A percentile compares a stretch with the other conserved stretches of the same genome.
Evolutionary conservation across 2,329 filamentous ascomycete species (phyloP).

Genomic region (Xylariaceae sp.): DNA sequence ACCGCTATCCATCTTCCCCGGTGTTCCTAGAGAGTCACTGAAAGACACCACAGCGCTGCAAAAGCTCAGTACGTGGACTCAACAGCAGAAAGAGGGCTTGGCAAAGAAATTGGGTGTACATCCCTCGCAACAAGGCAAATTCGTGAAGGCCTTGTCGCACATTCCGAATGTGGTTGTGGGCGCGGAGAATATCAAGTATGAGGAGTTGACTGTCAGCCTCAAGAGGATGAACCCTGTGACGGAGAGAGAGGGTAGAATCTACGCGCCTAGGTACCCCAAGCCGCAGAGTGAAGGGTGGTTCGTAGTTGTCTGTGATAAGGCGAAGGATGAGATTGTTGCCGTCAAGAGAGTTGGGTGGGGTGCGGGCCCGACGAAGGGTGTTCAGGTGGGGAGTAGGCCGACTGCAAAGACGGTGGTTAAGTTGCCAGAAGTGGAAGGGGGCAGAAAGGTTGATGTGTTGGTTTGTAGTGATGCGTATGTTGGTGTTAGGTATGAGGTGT

Average conservation of each 20-base stretch:
- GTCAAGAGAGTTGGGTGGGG: slow-evolving; percentile 83
- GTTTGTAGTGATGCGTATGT: slow-evolving; percentile 87
- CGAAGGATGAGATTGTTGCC: slow-evolving; percentile 73
- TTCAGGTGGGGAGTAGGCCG: slow-evolving; percentile 44
- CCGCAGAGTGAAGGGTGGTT: slow-evolving; percentile 94
- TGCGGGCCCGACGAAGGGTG: slow-evolving; percentile 23
- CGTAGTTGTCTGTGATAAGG: slow-evolving; percentile 67
- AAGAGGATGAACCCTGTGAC: slow-evolving; percentile 64
- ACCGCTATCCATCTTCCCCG: slow-evolving; percentile 75
- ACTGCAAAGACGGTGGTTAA: slow-evolving; percentile 58
- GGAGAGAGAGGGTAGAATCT: slow-evolving; percentile 71
- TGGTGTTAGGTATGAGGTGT: slow-evolving; percentile 60
- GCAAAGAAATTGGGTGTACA: slow-evolving; percentile 52
- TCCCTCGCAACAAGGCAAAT: slow-evolving; percentile 41
- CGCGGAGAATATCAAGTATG: slow-evolving; percentile 58
- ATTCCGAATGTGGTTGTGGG: slow-evolving; percentile 69
- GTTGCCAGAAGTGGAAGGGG: slow-evolving; percentile 48
- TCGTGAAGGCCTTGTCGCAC: slow-evolving; percentile 58
- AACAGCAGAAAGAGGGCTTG: slow-evolving; percentile 36
- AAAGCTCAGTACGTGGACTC: slow-evolving; percentile 32
- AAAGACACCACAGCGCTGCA: slow-evolving; percentile 38
- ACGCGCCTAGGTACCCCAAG: slow-evolving; percentile 87
- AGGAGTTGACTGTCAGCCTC: slow-evolving; percentile 62
- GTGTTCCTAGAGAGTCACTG: slow-evolving; percentile 52
- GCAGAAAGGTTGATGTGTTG: slow-evolving; percentile 66